Conservation (phyloP, 78 protist genomes). For the Planoprotostelium fungivorum region DNA sequence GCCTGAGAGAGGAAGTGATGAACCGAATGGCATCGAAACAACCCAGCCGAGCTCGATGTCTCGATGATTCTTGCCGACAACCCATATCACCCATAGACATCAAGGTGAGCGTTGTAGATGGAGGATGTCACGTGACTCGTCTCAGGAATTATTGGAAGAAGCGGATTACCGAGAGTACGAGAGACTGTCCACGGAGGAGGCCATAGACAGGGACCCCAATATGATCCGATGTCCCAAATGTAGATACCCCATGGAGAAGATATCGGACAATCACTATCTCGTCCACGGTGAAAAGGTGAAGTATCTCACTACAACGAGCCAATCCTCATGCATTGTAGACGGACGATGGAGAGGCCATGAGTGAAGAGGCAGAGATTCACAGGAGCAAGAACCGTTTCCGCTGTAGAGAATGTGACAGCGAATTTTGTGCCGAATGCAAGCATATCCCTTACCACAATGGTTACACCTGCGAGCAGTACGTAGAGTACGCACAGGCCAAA, state of each 20-base stretch:
- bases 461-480: slow-evolving; percentile 59
- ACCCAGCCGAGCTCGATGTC: neutral
- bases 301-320: neutral
- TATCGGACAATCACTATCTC: neutral
- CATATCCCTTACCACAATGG: slow-evolving; percentile 66
- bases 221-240: neutral
- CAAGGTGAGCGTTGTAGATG: neutral
- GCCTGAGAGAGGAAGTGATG: neutral
- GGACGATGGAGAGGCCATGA: slow-evolving; percentile 33
- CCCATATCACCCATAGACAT: neutral
- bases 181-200: neutral
- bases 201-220: neutral
- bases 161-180: neutral
- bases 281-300: neutral
- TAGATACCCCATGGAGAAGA: neutral
- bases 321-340: neutral
- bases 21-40: neutral
- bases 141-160: neutral
- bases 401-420: slow-evolving; percentile 40
- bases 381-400: slow-evolving; percentile 44
- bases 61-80: neutral
- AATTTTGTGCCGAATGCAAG: slow-evolving; percentile 67
- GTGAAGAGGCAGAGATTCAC: slow-evolving; percentile 33
- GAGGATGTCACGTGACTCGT: neutral
- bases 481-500: slow-evolving; percentile 15